Percentiles rank a stretch among this genome's conserved stretches.
These are phyloP conservation scores for Cutaneotrichosporon sp. DNA, from an alignment of 1,284 basidiomycete species.

Conservation along the genomic window DNA sequence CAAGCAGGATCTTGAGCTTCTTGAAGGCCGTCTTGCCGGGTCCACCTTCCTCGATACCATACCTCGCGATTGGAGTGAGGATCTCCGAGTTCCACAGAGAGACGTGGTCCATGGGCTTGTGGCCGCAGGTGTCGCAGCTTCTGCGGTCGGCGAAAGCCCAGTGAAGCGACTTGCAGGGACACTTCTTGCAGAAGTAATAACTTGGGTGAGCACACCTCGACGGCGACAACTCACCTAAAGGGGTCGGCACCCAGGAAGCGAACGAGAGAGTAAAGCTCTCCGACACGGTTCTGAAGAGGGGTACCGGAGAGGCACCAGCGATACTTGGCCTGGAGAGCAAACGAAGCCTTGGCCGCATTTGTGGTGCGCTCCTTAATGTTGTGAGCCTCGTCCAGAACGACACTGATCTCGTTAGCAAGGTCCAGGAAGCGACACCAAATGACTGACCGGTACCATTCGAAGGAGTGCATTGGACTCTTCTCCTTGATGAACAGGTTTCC, in stretches of 20 bases:
- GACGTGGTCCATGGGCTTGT: conserved; percentile 91
- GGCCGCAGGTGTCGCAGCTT: conserved; percentile 83
- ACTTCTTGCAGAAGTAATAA: conserved; percentile 80
- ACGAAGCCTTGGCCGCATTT: conserved; percentile 94
- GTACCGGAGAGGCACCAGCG: conserved; percentile 99
- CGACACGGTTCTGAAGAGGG: conserved; percentile 93
- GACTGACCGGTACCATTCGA: conserved; percentile 71
- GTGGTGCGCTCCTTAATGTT: conserved; percentile 94
- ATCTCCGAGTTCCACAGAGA: conserved; percentile 56
- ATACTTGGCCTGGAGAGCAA: conserved; percentile 74
- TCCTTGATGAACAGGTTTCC: conserved; percentile 83
- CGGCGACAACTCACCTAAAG: conserved; percentile 51
- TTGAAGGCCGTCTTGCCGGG: conserved; percentile 78
- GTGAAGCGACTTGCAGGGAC: conserved; percentile 55
- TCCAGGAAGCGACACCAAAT: conserved; percentile 48
- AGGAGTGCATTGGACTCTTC: conserved; percentile 74
- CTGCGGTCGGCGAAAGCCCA: conserved; percentile 72
- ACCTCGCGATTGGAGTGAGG: conserved; percentile 85
- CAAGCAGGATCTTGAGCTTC: conserved; percentile 81
- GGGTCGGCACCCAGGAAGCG: conserved; percentile 84
- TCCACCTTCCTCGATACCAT: conserved; percentile 57
- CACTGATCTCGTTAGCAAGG: conserved; percentile 39
- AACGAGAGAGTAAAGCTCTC: conserved; percentile 94
- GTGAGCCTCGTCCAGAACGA: conserved; percentile 85
- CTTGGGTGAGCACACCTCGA: conserved; percentile 15